phyloP scores from a whole-genome alignment of 75 land plant genomes.

The Sequoiadendron giganteum region DNA sequence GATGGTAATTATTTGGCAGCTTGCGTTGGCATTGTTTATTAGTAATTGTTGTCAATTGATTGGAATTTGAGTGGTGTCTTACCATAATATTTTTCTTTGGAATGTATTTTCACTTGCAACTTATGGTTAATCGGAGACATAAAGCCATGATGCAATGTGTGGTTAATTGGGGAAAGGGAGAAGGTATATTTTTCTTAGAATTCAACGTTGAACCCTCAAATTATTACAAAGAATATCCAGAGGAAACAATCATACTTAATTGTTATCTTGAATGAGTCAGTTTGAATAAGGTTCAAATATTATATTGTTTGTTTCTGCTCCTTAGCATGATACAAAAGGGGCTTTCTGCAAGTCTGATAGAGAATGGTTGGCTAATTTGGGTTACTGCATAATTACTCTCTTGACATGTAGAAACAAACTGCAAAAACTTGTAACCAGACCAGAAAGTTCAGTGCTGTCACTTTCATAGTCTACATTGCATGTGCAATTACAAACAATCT shows the following conservation, averaged over 20 bases:
- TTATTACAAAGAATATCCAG: slow-evolving; percentile 39
- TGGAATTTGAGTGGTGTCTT: too few species aligned
- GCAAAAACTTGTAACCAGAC: not conserved
- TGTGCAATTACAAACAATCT: not conserved
- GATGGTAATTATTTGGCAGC: too few species aligned
- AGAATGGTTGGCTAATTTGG: not conserved
- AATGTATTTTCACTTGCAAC: too few species aligned
- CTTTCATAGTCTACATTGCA: not conserved
- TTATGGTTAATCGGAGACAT: too few species aligned
- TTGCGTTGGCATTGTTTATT: too few species aligned
- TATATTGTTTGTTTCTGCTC: not conserved
- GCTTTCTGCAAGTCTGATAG: not conserved
- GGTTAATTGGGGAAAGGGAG: slow-evolving; percentile 6
- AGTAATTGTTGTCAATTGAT: too few species aligned
- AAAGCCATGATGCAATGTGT: too few species aligned
- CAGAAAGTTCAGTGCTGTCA: not conserved
- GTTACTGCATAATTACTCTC: not conserved
- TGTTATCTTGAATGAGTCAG: not conserved
- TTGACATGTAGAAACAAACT: not conserved
- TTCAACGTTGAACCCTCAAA: slow-evolving; percentile 44
- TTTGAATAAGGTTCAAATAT: not conserved
- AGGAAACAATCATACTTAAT: not conserved
- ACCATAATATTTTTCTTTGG: too few species aligned
- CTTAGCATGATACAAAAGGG: not conserved
- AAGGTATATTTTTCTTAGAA: slow-evolving; percentile 60